Conservation (phyloP, 2,329 filamentous ascomycete genomes). For the Lizonia empirigonia region DNA sequence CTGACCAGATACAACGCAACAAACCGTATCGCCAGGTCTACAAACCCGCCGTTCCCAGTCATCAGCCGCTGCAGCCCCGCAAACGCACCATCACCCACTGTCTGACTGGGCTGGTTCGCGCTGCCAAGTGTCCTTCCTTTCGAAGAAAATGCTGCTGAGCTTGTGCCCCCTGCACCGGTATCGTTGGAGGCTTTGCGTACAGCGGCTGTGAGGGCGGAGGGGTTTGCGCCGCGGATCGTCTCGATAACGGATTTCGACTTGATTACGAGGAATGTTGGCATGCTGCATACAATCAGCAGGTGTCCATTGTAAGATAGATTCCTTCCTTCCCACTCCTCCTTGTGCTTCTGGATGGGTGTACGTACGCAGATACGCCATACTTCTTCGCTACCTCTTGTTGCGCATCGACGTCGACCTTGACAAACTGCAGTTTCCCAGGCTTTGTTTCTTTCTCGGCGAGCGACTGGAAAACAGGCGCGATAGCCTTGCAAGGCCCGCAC, state of each 20-base stretch:
- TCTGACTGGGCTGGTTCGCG: constrained; percentile 30
- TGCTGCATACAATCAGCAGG: constrained; percentile 34
- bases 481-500: constrained; percentile 63
- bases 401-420: constrained; percentile 62
- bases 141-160: constrained; percentile 46
- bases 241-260: constrained; percentile 52
- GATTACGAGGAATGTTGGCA: constrained; percentile 58
- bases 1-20: constrained; percentile 54
- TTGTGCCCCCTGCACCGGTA: constrained; percentile 43
- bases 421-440: constrained; percentile 56
- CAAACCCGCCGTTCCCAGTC: constrained; percentile 43
- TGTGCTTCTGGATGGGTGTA: constrained; percentile 2
- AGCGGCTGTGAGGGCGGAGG: constrained; percentile 54
- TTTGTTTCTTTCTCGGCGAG: constrained; percentile 58
- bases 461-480: constrained; percentile 57
- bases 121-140: constrained; percentile 53
- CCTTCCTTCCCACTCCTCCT: not conserved
- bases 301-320: not conserved
- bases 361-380: constrained; percentile 56
- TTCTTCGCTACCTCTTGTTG: constrained; percentile 57
- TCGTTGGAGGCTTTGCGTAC: constrained; percentile 53
- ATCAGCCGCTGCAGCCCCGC: constrained; percentile 35
- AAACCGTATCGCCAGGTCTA: constrained; percentile 52
- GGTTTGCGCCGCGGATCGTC: constrained; percentile 56
- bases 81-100: constrained; percentile 32